Conservation (phyloP, 164 flowering plant species). For the Euptelea pleiosperma region DNA sequence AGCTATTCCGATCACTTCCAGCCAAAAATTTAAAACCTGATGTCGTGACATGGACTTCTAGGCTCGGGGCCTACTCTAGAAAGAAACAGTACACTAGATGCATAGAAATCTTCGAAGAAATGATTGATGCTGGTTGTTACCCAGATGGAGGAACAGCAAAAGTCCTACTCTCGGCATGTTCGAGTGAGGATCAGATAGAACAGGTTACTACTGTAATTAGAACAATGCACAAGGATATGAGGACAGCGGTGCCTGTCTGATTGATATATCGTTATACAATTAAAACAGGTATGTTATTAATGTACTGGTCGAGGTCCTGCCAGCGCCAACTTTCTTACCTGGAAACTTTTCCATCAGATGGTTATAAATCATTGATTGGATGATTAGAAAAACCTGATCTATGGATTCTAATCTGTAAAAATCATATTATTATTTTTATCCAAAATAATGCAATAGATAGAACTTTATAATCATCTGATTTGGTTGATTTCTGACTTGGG, state of each 20-base stretch:
- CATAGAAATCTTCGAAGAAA: slow-evolving; percentile 80
- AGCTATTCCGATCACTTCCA: slow-evolving; percentile 47
- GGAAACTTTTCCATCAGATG: too few species aligned
- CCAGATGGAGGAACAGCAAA: slow-evolving; percentile 88
- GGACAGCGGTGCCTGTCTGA: slow-evolving; percentile 13
- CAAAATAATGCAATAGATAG: too few species aligned
- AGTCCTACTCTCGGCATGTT: slow-evolving; percentile 65
- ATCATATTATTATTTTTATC: too few species aligned
- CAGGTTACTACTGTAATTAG: slow-evolving; percentile 72
- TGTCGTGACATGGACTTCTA: slow-evolving; percentile 86
- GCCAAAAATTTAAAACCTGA: slow-evolving; percentile 57
- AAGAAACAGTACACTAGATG: slow-evolving; percentile 65
- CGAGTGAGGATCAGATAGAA: slow-evolving; percentile 68
- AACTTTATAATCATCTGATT: too few species aligned
- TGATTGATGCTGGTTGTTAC: slow-evolving; percentile 82
- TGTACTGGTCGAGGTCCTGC: too few species aligned
- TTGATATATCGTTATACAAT: too few species aligned
- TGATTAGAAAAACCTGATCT: too few species aligned
- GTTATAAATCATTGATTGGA: too few species aligned
- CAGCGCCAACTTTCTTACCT: too few species aligned
- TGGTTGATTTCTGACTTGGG: too few species aligned
- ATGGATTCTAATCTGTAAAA: too few species aligned
- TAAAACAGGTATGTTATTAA: too few species aligned
- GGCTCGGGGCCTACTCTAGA: slow-evolving; percentile 77
- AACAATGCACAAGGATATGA: slow-evolving; percentile 66